Base-by-base conservation (phyloP, 2,329 filamentous ascomycete species). In the Pseudogymnoascus sp. region DNA sequence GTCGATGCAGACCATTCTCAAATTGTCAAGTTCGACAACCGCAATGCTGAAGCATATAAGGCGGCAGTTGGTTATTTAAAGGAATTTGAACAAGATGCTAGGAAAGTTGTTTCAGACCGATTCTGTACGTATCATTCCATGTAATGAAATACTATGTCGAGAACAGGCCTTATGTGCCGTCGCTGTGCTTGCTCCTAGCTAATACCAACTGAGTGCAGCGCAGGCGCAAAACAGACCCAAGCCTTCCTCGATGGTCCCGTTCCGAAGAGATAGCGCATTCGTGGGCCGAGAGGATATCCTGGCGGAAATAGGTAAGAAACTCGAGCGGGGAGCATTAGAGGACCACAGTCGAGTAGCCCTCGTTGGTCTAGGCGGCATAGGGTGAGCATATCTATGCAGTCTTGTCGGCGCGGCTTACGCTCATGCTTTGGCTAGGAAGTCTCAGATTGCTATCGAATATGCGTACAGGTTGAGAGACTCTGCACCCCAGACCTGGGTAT, bases 1-100 rank as follows among this genome's bases (percentile, higher is more conserved):
- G 28, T 71, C 7, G 21, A 68, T 38, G 63, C 66, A 8, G 67
- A 72, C 60, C 68, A n/a, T n/a, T 72, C 60, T 68, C 68, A 10
- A 62, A 71, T 72, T 15, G 70, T 72, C n/a, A 72, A 72, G n/a
- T n/a, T n/a, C n/a, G n/a, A n/a, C n/a, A n/a, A n/a, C n/a, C n/a
- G n/a, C n/a, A n/a, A n/a, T n/a, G n/a, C n/a, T n/a, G n/a, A n/a
- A n/a, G n/a, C n/a, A n/a, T n/a, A n/a, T n/a, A n/a, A n/a, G n/a
- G n/a, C n/a, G n/a, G n/a, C n/a, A n/a, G n/a, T n/a, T n/a, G n/a
- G n/a, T n/a, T n/a, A n/a, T n/a, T n/a, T n/a, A n/a, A n/a, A n/a
- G n/a, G n/a, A n/a, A n/a, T n/a, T 67, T 64, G 64, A 64, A 31
- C 19, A 44, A 31, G 65, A 64, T 44, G 64, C 65, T 8, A 36